Evolutionary conservation across 2,329 filamentous ascomycete genomes (phyloP).

Genomic region (Colletotrichum musicola): DNA sequence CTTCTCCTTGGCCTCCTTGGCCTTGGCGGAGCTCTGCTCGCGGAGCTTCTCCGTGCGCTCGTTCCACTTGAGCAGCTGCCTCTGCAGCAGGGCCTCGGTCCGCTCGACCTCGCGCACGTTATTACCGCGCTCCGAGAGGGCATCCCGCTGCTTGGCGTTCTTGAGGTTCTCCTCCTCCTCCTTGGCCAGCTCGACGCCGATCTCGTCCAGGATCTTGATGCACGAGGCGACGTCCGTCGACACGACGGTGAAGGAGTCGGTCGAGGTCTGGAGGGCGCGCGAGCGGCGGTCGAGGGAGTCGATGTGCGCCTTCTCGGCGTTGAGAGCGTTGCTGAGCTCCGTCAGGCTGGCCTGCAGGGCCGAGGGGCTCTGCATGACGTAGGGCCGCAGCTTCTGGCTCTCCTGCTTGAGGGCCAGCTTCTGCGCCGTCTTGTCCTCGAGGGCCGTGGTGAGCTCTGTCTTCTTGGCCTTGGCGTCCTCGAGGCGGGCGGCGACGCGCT

Average conservation of each 20-base stretch:
- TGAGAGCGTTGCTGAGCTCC: constrained; percentile 84
- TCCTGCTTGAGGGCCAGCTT: constrained; percentile 83
- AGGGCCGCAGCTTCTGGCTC: constrained; percentile 89
- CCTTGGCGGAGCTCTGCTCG: constrained; percentile 84
- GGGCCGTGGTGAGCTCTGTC: constrained; percentile 75
- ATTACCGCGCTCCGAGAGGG: constrained; percentile 87
- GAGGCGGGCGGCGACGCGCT: constrained; percentile 83
- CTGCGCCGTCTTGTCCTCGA: constrained; percentile 79
- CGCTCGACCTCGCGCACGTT: constrained; percentile 93
- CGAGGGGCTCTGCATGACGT: constrained; percentile 89
- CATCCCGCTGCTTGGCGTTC: constrained; percentile 85
- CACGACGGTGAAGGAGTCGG: constrained; percentile 89
- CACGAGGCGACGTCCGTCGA: constrained; percentile 87
- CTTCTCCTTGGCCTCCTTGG: constrained; percentile 82
- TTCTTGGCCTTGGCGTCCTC: constrained; percentile 88
- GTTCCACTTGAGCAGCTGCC: constrained; percentile 87
- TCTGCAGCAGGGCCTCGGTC: constrained; percentile 83
- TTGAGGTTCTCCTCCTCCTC: constrained; percentile 91
- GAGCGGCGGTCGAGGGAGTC: constrained; percentile 88
- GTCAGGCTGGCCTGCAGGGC: constrained; percentile 84
- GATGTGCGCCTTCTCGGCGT: constrained; percentile 84
- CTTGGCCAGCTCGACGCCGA: constrained; percentile 84
- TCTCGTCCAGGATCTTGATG: constrained; percentile 90
- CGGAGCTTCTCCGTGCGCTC: constrained; percentile 88
- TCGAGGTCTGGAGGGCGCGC: constrained; percentile 91